Evolutionary conservation across 306 rosid genomes (phyloP), one percentile per base, ranked within the genome.

Genomic region (Quercus dentata): DNA sequence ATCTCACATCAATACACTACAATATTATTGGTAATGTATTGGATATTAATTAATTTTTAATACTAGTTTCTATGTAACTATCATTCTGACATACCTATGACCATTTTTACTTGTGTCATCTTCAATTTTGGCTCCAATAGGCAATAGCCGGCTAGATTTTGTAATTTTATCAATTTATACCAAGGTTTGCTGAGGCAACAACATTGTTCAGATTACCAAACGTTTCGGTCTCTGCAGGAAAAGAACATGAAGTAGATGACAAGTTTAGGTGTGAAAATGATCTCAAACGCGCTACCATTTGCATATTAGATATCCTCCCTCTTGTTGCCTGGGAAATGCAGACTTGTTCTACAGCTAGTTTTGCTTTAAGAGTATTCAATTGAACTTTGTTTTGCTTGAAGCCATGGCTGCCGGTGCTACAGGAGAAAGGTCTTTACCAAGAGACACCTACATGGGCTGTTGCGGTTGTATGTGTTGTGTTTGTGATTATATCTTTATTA

Each of bases 391-490:
- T 25, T 61, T 64, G 7, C 44, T 30, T 18, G 10, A 30, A 28
- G 77, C 59, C 3, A 83, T 80, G 87, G 69, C 79, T 21, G 58
- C 79, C 6, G 81, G 81, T 21, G 67, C 30, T 28, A 2, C 81
- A 1, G 88, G 83, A 79, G 91, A 87, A 38, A 88, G 92, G 80
- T 56, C 70, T n/a, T 76, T 92, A n/a, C 71, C 55, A 61, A 64
- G 89, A 87, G 56, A 90, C 94, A 19, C 92, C 97, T 19, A 85
- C 94, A 38, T 92, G 97, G 97, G 91, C 97, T 1, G 90, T 92
- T 13, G 94, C 97, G 55, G 75, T 51, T 14, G 91, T 90, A n/a
- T 90, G 97, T 17, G 67, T 88, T 28, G 88, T 84, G 5, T 84
- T 90, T 35, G n/a, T 92, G 44, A 65, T 90, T 20, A 27, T 92